phyloP scores from a whole-genome alignment of 2,329 filamentous ascomycete species.

The Aspergillus sclerotialis region DNA sequence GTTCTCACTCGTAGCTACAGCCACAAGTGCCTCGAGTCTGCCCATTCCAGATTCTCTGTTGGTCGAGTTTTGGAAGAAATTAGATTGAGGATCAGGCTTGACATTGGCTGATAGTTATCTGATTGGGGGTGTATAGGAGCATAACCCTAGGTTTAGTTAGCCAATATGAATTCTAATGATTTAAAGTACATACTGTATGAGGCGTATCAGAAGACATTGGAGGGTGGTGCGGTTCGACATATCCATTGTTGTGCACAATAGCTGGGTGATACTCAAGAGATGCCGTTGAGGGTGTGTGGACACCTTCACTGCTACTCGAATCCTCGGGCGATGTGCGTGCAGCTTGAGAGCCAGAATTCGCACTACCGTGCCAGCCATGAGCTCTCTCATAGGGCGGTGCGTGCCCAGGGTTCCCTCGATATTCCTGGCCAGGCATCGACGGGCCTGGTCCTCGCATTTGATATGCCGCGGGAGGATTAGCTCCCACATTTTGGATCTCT shows the following conservation, averaged over 20 bases:
- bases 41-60: conserved; percentile 36
- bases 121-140: conserved; percentile 22
- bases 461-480: conserved; percentile 28
- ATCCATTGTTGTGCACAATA: conserved; percentile 43
- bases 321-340: conserved; percentile 41
- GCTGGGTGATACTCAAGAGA: conserved; percentile 43
- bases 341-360: conserved; percentile 21
- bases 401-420: conserved; percentile 18
- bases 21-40: conserved; percentile 44
- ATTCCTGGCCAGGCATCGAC: conserved; percentile 19
- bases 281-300: conserved; percentile 41
- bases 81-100: conserved; percentile 21
- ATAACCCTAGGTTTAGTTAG: conserved; percentile 29
- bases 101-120: conserved; percentile 21
- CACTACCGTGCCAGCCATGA: conserved; percentile 21
- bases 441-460: too few species aligned
- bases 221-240: conserved; percentile 37
- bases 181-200: conserved; percentile 33
- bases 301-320: conserved; percentile 43
- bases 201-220: conserved; percentile 28
- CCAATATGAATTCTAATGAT: conserved; percentile 17
- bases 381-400: too few species aligned
- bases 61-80: conserved; percentile 21
- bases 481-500: conserved; percentile 33
- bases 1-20: conserved; percentile 43